Percentiles rank a stretch among this genome's conserved stretches.
These are phyloP conservation scores for Aspergillus coremiiformis DNA, from an alignment of 495 filamentous ascomycete genomes.

Conservation along the genomic window DNA sequence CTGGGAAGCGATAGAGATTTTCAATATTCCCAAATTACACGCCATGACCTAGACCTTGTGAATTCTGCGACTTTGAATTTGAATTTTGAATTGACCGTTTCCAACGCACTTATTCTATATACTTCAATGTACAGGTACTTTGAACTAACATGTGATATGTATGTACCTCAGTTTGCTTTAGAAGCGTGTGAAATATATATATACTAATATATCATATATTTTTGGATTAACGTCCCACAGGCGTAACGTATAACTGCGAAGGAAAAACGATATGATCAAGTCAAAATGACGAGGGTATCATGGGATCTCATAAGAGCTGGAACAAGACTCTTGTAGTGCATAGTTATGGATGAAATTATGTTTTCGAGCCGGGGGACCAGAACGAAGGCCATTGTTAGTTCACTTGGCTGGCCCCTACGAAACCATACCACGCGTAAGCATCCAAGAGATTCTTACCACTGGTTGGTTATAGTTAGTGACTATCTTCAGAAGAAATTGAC, in stretches of 20 bases:
- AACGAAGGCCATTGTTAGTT: background rate
- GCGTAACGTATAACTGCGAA: background rate
- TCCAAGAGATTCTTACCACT: no score
- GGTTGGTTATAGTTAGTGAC: no score
- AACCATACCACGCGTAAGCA: no score
- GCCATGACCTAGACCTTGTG: background rate
- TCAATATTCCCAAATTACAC: constrained; percentile 1
- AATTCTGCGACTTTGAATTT: background rate
- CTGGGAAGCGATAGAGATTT: constrained; percentile 13
- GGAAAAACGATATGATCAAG: background rate
- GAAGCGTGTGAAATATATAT: background rate
- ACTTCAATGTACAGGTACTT: constrained; percentile 6
- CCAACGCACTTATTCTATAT: background rate
- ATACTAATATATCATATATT: background rate
- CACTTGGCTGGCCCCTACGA: no score
- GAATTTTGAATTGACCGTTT: background rate
- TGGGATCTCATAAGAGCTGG: background rate
- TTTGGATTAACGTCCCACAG: background rate
- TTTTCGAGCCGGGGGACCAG: no score
- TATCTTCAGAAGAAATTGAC: constrained; percentile 33
- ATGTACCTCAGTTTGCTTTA: background rate
- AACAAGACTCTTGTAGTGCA: background rate
- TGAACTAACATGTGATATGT: no score
- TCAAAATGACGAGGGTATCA: background rate
- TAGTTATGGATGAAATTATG: no score